Conservation (phyloP, 169 alveolate genomes). For the Eimeria praecox region DNA sequence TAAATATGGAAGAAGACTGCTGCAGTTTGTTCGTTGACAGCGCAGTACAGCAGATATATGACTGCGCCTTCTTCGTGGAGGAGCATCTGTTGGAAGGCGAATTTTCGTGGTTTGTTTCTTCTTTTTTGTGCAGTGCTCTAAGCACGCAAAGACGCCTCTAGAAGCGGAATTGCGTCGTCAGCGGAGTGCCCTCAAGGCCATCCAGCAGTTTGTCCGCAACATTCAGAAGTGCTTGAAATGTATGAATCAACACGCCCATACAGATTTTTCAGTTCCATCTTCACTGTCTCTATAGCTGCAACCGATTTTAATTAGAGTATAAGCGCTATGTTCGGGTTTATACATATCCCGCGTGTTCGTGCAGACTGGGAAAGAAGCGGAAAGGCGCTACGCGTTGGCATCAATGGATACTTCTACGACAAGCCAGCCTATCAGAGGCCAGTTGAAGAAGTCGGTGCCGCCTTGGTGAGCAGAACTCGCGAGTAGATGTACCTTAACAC, state of each 20-base stretch:
- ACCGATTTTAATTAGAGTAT: too few species aligned
- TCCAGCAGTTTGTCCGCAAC: constrained; percentile 33
- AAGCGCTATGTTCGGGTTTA: too few species aligned
- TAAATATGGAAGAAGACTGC: neutral
- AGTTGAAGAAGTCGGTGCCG: neutral
- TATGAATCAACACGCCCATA: too few species aligned
- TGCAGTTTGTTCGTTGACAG: neutral
- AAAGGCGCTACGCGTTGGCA: neutral
- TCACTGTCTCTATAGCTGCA: neutral
- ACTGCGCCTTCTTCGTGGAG: neutral
- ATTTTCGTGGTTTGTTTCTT: neutral
- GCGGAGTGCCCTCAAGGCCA: constrained; percentile 45
- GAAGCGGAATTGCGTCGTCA: constrained; percentile 58
- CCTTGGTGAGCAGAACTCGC: neutral
- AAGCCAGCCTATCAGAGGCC: constrained; percentile 40
- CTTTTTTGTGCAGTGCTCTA: constrained; percentile 16
- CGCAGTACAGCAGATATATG: neutral
- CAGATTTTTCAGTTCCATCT: neutral
- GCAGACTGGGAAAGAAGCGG: constrained; percentile 61
- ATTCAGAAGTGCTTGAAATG: constrained; percentile 25
- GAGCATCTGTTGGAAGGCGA: neutral
- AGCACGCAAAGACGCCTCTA: constrained; percentile 13
- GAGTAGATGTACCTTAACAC: neutral
- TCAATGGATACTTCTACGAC: constrained; percentile 56
- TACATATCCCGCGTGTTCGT: neutral